phyloP scores from a whole-genome alignment of 108 stramenopile genomes.

The Skeletonema costatum region DNA sequence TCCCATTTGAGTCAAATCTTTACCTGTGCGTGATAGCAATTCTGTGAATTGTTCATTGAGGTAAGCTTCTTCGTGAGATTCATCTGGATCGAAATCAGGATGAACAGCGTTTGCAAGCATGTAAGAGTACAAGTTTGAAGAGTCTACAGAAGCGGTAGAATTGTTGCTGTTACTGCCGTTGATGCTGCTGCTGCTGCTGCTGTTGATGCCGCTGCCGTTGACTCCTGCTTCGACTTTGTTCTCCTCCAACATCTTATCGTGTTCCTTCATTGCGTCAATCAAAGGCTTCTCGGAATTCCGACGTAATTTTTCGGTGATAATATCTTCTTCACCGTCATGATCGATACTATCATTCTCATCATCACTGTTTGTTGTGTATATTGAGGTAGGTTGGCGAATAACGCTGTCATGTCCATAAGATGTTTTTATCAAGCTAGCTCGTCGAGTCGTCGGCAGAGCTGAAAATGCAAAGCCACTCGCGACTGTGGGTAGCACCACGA shows the following conservation, averaged over 20 bases:
- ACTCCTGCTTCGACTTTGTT: slow-evolving; percentile 32
- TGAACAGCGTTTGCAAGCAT: slow-evolving; percentile 27
- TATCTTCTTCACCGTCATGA: slow-evolving; percentile 28
- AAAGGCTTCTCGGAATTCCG: slow-evolving; percentile 26
- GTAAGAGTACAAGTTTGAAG: slow-evolving; percentile 30
- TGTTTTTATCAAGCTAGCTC: neutral
- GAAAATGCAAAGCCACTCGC: neutral
- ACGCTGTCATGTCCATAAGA: neutral
- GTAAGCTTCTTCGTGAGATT: slow-evolving; percentile 26
- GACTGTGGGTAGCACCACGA: neutral
- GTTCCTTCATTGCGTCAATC: slow-evolving; percentile 45
- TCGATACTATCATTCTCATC: slow-evolving; percentile 17
- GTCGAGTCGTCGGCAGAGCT: neutral
- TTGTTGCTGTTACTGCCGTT: neutral
- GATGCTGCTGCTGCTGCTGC: neutral
- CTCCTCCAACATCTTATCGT: slow-evolving; percentile 46
- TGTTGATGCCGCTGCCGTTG: neutral
- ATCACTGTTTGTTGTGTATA: slow-evolving; percentile 1
- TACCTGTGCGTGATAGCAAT: slow-evolving; percentile 33
- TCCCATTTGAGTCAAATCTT: slow-evolving; percentile 26
- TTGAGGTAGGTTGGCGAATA: neutral
- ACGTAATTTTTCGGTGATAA: slow-evolving; percentile 36
- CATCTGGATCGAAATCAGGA: slow-evolving; percentile 26
- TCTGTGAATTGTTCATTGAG: slow-evolving; percentile 36
- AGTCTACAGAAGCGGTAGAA: neutral